Conservation (phyloP, 1,139 yeast species). For the Candida sp. region DNA sequence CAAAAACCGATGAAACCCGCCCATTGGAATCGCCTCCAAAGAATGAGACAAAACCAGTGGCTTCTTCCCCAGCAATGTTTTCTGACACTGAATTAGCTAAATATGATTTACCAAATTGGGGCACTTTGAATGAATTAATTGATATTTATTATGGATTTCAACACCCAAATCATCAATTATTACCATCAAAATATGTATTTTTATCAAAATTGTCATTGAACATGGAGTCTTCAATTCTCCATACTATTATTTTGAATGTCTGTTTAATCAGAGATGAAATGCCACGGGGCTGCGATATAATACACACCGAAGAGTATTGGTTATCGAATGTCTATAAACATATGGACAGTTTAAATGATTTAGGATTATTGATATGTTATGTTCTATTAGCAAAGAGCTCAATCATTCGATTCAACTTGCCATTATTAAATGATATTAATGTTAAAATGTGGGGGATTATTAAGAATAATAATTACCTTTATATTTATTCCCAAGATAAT, state of each 20-base stretch:
- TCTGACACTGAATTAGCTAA: slow-evolving; percentile 9
- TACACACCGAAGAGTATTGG: slow-evolving; percentile 38
- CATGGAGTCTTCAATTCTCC: slow-evolving; percentile 39
- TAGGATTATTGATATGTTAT: slow-evolving; percentile 20
- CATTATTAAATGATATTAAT: slow-evolving; percentile 11
- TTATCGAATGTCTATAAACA: slow-evolving; percentile 27
- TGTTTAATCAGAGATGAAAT: slow-evolving; percentile 22
- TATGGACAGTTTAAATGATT: slow-evolving; percentile 30
- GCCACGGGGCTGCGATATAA: slow-evolving; percentile 8
- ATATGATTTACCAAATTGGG: slow-evolving; percentile 43
- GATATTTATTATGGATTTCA: slow-evolving; percentile 47
- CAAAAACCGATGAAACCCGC: neutral
- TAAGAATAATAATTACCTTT: slow-evolving; percentile 19
- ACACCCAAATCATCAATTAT: slow-evolving; percentile 42
- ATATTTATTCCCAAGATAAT: slow-evolving; percentile 12
- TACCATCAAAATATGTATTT: slow-evolving; percentile 39
- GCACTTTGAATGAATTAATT: slow-evolving; percentile 30
- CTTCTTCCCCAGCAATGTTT: slow-evolving; percentile 5
- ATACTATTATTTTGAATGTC: slow-evolving; percentile 44
- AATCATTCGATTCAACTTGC: slow-evolving; percentile 10
- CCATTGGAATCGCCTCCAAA: neutral
- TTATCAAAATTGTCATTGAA: slow-evolving; percentile 29
- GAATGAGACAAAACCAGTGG: neutral
- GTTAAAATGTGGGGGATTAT: slow-evolving; percentile 20
- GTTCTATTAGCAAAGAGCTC: slow-evolving; percentile 16